A percentile compares a stretch with the other conserved stretches of the same genome.
Evolutionary conservation across 805 yeast species (phyloP).

Genomic region (Ogataea neopini): DNA sequence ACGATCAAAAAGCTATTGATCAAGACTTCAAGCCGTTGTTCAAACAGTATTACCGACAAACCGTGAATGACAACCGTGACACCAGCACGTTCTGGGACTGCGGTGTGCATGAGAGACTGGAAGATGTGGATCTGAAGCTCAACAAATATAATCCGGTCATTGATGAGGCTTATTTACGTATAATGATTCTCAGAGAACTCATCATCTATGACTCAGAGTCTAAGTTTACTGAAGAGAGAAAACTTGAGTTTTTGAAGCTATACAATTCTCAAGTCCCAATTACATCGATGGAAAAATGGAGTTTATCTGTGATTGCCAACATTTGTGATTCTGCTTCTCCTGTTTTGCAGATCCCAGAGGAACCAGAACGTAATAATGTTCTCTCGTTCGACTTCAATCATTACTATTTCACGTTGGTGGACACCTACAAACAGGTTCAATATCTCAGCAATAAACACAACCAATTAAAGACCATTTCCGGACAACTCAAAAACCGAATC

Average conservation of each 20-base stretch:
- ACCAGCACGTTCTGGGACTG: slow-evolving; percentile 52
- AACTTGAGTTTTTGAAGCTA: slow-evolving; percentile 16
- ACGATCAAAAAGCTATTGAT: slow-evolving; percentile 20
- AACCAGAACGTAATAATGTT: slow-evolving; percentile 15
- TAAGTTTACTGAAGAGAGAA: slow-evolving; percentile 27
- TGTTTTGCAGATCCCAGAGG: slow-evolving; percentile 10
- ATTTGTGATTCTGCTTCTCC: slow-evolving; percentile 9
- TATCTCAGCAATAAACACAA: slow-evolving; percentile 5
- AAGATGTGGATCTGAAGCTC: slow-evolving; percentile 20
- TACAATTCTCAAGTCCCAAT: slow-evolving; percentile 15
- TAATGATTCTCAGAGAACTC: slow-evolving; percentile 42
- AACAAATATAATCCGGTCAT: slow-evolving; percentile 28
- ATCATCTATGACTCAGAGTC: slow-evolving; percentile 37
- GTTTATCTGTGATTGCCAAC: slow-evolving; percentile 20
- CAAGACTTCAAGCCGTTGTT: slow-evolving; percentile 16
- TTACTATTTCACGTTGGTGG: slow-evolving; percentile 25
- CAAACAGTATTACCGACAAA: slow-evolving; percentile 24
- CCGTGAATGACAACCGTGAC: slow-evolving; percentile 62
- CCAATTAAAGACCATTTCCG: neutral
- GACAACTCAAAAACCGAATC: slow-evolving; percentile 7
- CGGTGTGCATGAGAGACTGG: slow-evolving; percentile 39
- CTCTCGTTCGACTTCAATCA: slow-evolving; percentile 26
- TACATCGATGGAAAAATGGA: slow-evolving; percentile 42
- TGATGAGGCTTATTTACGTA: slow-evolving; percentile 35
- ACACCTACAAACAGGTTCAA: slow-evolving; percentile 25